A percentile compares a stretch with the other conserved stretches of the same genome.
Conservation (phyloP, 2,329 filamentous ascomycete species). For the Mariannaea elegans region DNA sequence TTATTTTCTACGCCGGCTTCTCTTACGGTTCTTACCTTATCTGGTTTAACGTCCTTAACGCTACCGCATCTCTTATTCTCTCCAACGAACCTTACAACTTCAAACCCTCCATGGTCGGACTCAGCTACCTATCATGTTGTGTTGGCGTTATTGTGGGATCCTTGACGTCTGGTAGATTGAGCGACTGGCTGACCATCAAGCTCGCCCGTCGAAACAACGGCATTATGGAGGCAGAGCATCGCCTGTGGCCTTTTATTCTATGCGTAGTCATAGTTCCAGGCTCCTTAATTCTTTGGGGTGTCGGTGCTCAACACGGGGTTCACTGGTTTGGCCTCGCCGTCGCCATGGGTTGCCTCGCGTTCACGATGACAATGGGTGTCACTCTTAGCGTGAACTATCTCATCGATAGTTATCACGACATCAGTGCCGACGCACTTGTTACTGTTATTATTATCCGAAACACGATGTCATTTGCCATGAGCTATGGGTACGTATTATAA, state of each 20-base stretch:
- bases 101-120: slow-evolving; percentile 48
- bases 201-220: slow-evolving; percentile 52
- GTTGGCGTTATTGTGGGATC: slow-evolving; percentile 46
- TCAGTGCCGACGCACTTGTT: slow-evolving; percentile 50
- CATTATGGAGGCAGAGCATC: slow-evolving; percentile 52
- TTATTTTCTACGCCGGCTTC: slow-evolving; percentile 55
- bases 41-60: slow-evolving; percentile 55
- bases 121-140: slow-evolving; percentile 49
- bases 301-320: slow-evolving; percentile 47
- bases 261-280: slow-evolving; percentile 42
- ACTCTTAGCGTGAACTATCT: slow-evolving; percentile 51
- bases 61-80: slow-evolving; percentile 52
- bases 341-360: slow-evolving; percentile 49
- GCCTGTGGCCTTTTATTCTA: slow-evolving; percentile 50
- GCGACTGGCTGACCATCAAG: slow-evolving; percentile 50
- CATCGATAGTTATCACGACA: slow-evolving; percentile 52
- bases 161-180: slow-evolving; percentile 44
- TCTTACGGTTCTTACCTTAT: slow-evolving; percentile 53
- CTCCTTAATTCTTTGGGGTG: slow-evolving; percentile 45
- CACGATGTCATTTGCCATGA: slow-evolving; percentile 48
- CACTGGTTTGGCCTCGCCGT: slow-evolving; percentile 55
- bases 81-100: slow-evolving; percentile 50
- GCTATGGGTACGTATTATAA: slow-evolving; percentile 44
- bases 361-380: slow-evolving; percentile 46
- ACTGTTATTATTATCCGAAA: slow-evolving; percentile 52